phyloP scores from a whole-genome alignment of 1,284 basidiomycete species.

The Austroboletus rostrupii region DNA sequence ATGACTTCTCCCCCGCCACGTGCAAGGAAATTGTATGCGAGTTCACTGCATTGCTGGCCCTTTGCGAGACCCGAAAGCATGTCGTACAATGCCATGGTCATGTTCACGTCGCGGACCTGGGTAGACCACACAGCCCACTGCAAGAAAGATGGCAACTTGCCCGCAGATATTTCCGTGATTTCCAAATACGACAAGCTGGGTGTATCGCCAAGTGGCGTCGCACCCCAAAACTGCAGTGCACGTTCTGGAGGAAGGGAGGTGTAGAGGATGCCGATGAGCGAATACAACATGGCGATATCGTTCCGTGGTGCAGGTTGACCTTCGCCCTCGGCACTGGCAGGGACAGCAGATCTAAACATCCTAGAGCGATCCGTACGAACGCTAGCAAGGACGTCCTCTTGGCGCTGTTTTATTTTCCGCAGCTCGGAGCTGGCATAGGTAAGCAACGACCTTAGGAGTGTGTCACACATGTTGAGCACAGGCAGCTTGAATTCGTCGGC shows the following conservation, averaged over 20 bases:
- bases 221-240: constrained; percentile 84
- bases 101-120: constrained; percentile 66
- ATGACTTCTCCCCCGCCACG: constrained; percentile 62
- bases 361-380: constrained; percentile 57
- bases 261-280: constrained; percentile 81
- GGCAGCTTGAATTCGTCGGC: constrained; percentile 62
- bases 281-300: constrained; percentile 82
- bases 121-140: constrained; percentile 86
- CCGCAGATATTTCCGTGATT: constrained; percentile 52
- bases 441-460: constrained; percentile 69
- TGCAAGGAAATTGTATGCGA: constrained; percentile 83
- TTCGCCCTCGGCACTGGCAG: constrained; percentile 39
- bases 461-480: constrained; percentile 68
- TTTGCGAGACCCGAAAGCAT: constrained; percentile 85
- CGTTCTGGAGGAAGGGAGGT: constrained; percentile 68
- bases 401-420: constrained; percentile 86
- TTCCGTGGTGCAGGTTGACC: constrained; percentile 51
- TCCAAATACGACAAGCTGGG: constrained; percentile 50
- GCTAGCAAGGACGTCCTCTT: constrained; percentile 78
- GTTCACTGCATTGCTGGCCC: constrained; percentile 79
- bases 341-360: constrained; percentile 44
- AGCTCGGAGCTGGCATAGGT: constrained; percentile 81
- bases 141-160: constrained; percentile 75
- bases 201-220: constrained; percentile 43
- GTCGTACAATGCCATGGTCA: constrained; percentile 80